phyloP scores from a whole-genome alignment of 192 early-diverging fungal species.

The Entomortierella parvispora region DNA sequence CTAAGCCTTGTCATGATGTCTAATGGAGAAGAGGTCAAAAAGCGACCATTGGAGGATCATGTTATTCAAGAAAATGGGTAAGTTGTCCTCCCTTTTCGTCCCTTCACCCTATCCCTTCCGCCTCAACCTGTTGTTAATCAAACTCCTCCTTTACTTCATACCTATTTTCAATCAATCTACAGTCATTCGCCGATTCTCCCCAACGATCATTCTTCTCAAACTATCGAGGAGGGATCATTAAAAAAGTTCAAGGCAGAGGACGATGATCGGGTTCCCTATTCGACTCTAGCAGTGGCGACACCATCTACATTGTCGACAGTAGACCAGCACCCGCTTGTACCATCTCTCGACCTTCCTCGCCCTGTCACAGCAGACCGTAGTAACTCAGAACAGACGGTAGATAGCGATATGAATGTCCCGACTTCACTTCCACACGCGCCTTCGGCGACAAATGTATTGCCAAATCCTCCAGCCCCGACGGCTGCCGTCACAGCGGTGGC shows the following conservation, averaged over 20 bases:
- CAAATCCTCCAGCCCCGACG: constrained; percentile 34
- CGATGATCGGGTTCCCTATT: constrained; percentile 40
- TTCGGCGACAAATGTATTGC: constrained; percentile 38
- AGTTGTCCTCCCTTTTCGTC: background rate
- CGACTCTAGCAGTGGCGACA: constrained; percentile 10
- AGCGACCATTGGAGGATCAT: constrained; percentile 40
- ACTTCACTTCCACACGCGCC: constrained; percentile 29
- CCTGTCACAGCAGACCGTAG: constrained; percentile 23
- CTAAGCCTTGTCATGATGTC: constrained; percentile 36
- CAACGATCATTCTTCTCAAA: constrained; percentile 4
- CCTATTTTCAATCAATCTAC: background rate
- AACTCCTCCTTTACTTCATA: too few relatives aligned
- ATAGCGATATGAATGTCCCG: constrained; percentile 49
- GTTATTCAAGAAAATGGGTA: constrained; percentile 13
- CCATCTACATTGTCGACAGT: constrained; percentile 11
- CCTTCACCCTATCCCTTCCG: background rate
- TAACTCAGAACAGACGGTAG: constrained; percentile 36
- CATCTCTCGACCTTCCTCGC: constrained; percentile 43
- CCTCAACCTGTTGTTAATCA: too few relatives aligned
- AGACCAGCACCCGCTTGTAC: constrained; percentile 41
- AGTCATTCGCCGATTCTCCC: constrained; percentile 13
- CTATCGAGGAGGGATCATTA: constrained; percentile 38
- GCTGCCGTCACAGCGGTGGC: constrained; percentile 20
- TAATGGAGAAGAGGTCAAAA: constrained; percentile 47
- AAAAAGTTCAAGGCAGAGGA: constrained; percentile 47